Evolutionary conservation across 768 basidiomycete species (phyloP).

Genomic region (Mrakia blollopis): DNA sequence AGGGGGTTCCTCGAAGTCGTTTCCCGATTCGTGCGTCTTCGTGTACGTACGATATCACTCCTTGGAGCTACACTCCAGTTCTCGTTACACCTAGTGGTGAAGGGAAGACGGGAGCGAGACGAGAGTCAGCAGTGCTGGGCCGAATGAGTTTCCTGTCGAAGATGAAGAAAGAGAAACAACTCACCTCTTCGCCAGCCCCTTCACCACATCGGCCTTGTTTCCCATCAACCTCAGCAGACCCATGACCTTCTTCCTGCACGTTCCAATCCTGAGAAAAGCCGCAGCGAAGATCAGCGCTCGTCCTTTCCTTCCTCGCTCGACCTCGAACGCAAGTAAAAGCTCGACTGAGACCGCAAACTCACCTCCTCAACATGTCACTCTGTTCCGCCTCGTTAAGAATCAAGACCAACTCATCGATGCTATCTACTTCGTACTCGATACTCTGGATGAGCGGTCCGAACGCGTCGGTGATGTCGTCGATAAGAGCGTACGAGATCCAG

Average conservation of each 20-base stretch:
- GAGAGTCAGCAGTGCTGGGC: not conserved
- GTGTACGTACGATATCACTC: conserved; percentile 63
- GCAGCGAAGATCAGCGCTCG: not conserved
- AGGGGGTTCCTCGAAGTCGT: not conserved
- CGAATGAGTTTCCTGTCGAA: too few relatives aligned
- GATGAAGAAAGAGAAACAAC: not conserved
- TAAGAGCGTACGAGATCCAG: conserved; percentile 99
- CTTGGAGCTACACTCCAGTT: conserved; percentile 83
- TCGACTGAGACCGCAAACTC: conserved; percentile 32
- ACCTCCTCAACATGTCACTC: conserved; percentile 90
- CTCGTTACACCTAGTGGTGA: conserved; percentile 28
- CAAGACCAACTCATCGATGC: conserved; percentile 94
- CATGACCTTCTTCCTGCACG: conserved; percentile 99
- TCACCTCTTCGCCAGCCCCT: conserved; percentile 78
- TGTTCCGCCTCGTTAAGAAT: conserved; percentile 94
- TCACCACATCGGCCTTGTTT: conserved; percentile 99
- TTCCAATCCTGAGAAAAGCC: conserved; percentile 65
- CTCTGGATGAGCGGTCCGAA: conserved; percentile 97
- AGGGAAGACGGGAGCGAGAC: not conserved
- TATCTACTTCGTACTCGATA: conserved; percentile 99
- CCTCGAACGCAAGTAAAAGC: not conserved
- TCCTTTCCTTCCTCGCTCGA: not conserved
- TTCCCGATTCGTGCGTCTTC: too few relatives aligned
- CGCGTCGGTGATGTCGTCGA: conserved; percentile 98
- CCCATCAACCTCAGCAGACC: conserved; percentile 93